phyloP scores from a whole-genome alignment of 345 rosid genomes.

The Atalantia buxifolia region DNA sequence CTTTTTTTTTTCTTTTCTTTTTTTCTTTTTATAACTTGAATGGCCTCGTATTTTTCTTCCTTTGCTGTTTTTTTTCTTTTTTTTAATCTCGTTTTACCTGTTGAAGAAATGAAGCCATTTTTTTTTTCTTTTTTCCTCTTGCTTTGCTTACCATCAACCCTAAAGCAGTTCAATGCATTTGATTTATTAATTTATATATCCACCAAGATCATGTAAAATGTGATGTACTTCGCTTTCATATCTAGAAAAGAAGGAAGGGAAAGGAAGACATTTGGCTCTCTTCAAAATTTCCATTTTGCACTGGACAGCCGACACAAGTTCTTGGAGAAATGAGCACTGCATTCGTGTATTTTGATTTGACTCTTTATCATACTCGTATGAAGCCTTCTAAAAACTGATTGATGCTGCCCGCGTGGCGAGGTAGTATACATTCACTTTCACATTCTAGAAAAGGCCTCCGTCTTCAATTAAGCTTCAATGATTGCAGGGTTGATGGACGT shows the following conservation, averaged over 20 bases:
- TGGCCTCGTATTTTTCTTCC: neutral
- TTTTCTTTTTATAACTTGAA: neutral
- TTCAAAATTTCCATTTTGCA: neutral
- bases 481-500: conserved; percentile 11
- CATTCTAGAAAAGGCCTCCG: neutral
- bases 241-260: neutral
- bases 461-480: conserved; percentile 8
- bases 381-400: too few species aligned
- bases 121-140: conserved; percentile 4
- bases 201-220: neutral
- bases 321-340: neutral
- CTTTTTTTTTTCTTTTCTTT: too few species aligned
- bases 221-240: neutral
- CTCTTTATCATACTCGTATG: too few species aligned
- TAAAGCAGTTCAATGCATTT: conserved; percentile 1
- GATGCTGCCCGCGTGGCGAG: neutral
- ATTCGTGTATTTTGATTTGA: conserved; percentile 4
- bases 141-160: neutral
- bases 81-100: neutral
- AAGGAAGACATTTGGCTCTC: neutral
- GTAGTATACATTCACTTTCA: neutral
- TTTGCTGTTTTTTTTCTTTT: too few species aligned
- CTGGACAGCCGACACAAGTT: conserved; percentile 19
- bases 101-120: neutral
- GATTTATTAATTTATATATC: neutral